Conservation (phyloP, 2,329 filamentous ascomycete species). For the Dothistroma septosporum region DNA sequence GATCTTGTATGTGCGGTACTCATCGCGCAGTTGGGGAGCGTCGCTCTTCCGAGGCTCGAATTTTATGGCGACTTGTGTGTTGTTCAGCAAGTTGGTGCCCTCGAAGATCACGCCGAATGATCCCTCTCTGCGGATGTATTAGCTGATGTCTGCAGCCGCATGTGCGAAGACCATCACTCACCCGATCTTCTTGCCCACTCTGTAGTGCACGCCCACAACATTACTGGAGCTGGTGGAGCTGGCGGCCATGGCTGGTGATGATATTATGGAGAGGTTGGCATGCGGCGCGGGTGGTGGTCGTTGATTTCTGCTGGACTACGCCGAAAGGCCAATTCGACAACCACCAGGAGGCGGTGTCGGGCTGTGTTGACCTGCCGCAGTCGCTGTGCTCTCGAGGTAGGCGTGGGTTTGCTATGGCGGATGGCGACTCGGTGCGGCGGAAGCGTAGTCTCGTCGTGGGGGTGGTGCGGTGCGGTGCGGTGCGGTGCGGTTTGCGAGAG, state of each 20-base stretch:
- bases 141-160: constrained; percentile 11
- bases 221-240: constrained; percentile 56
- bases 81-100: constrained; percentile 96
- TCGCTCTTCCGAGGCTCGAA: constrained; percentile 99
- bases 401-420: background rate
- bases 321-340: background rate
- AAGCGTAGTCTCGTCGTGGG: background rate
- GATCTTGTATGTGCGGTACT: constrained; percentile 99
- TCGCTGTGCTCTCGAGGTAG: background rate
- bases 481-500: background rate
- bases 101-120: constrained; percentile 99
- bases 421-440: too few species aligned
- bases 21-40: constrained; percentile 93
- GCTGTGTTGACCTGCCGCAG: background rate
- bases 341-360: background rate
- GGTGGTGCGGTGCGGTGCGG: background rate
- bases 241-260: constrained; percentile 6
- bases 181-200: constrained; percentile 98
- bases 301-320: background rate
- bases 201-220: constrained; percentile 97
- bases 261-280: background rate
- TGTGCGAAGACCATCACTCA: constrained; percentile 8
- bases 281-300: background rate
- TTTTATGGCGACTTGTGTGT: constrained; percentile 99
- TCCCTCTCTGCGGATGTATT: constrained; percentile 57